Base-by-base conservation (phyloP, 345 rosid species). In the Gossypium sturtianum region DNA sequence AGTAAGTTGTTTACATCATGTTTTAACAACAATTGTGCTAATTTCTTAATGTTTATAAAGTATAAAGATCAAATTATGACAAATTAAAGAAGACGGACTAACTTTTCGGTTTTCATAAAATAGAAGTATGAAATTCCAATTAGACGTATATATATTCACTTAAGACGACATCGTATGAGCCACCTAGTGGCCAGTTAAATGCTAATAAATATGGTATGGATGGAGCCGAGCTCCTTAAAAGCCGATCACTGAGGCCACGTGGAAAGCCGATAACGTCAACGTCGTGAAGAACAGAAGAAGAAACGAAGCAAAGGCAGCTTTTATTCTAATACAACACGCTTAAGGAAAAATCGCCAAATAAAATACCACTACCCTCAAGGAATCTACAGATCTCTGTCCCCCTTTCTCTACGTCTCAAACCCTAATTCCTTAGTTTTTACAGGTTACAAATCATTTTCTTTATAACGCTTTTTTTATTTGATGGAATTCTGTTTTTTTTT, bases 241-340 rank as follows among this genome's bases (percentile, higher is more conserved):
- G 19, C 51, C 7, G 6, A 43, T 67, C 57, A 67, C 15, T 7
- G 41, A 48, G 2, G 12, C 41, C 57, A 67, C 71, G 71, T 48
- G 56, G 56, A 67, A 47, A 47, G n/a, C 20, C 54, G 22, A 47
- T 20, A 34, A 20, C 54, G 15, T 47, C 71, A 67, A 67, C 56
- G 56, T 44, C 41, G 17, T 47, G 56, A 67, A 23, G 71, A 47
- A 54, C 59, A 58, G 22, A 54, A 54, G 59, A 10, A 8, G 62
- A 19, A 54, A 17, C 48, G 2, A 22, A 29, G 73, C 63, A 9
- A 60, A 9, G 19, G 20, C 44, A 13, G 16, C 27, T 16, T 47
- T n/a, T 22, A 12, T 12, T 45, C 53, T 20, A 72, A 59, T 16
- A 16, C 75, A 72, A 72, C 75, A 72, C 75, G 75, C 22, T 59